Evolutionary conservation across 129 eudicot genomes (phyloP), one percentile per base, ranked within the genome.

Genomic region (Artemisia tridentata): DNA sequence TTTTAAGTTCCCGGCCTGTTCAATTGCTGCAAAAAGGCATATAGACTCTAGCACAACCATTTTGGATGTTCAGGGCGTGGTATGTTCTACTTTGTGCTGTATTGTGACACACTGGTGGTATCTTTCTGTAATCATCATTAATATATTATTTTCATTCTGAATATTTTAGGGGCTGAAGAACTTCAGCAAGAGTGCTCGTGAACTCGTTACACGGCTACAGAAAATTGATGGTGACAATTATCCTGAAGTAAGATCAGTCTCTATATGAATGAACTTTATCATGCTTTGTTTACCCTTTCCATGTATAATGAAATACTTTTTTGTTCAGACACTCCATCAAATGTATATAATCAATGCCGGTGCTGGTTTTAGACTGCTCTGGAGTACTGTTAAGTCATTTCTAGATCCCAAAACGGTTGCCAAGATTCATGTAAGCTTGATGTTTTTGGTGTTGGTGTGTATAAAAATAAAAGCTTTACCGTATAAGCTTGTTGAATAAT

Each of bases 271-370:
- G 49, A 63, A 66, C 69, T 78, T 38, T 51, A 14, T 53, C 14
- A 34, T 63, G 65, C 67, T 60, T 23, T 70, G 51, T 66, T 43
- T 65, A 41, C 61, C 46, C 2, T 41, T 68, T 3, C 46, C 49
- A 60, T 69, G 3, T 38, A 53, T 70, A 69, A 45, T 57, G 53
- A 51, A 62, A 43, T 61, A 12, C 45, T 70, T 69, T 38, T 77
- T 53, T 77, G 52, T 77, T 55, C 90, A 92, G 98, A 92, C 98
- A 47, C 96, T 92, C 55, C 80, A 83, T 74, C 98, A 88, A 78
- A 92, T 92, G 98, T 92, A 80, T 76, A 92, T 92, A 75, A 90
- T 92, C 72, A 92, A 88, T 80, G 98, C 98, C 65, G 98, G 98
- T 75, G 91, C 96, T 50, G 98, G 98, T 59, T 92, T 92, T 81